Conservation (phyloP, 139 green algal genomes). For the Medakamo hakoo region DNA sequence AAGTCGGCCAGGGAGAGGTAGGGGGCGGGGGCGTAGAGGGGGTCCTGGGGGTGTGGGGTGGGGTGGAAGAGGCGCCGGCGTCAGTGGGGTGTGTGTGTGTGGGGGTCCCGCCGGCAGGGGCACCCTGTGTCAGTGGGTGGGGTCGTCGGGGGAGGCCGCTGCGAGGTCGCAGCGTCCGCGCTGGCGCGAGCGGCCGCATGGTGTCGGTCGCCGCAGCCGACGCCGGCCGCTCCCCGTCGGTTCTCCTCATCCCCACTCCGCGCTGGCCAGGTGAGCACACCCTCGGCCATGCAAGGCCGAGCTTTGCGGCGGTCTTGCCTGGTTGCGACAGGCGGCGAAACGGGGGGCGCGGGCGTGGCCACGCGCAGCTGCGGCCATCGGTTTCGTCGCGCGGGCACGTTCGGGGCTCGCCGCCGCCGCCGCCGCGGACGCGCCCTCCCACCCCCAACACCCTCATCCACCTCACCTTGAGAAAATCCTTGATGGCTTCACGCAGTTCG, state of each 20-base stretch:
- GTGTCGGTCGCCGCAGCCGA: neutral
- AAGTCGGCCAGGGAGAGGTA: constrained; percentile 51
- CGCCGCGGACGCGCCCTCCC: neutral
- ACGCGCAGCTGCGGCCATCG: no score
- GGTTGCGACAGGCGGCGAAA: no score
- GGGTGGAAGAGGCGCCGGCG: neutral
- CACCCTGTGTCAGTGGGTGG: neutral
- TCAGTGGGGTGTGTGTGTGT: neutral
- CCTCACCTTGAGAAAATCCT: constrained; percentile 56
- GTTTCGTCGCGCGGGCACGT: no score
- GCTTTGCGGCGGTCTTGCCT: no score
- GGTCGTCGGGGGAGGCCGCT: neutral
- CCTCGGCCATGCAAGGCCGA: no score
- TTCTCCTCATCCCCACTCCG: neutral
- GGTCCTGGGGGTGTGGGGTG: constrained; percentile 28
- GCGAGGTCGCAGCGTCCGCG: neutral
- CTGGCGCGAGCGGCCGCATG: neutral
- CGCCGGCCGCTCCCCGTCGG: neutral
- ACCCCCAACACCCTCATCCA: neutral
- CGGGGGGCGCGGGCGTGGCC: no score
- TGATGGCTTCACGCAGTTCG: constrained; percentile 39
- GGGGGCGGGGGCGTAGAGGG: constrained; percentile 52
- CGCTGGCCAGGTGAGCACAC: no score
- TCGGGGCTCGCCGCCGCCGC: no score
- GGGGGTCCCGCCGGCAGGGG: neutral